Base-by-base conservation (phyloP, 2,329 filamentous ascomycete genomes). In the Ophioceras dolichostomum region DNA sequence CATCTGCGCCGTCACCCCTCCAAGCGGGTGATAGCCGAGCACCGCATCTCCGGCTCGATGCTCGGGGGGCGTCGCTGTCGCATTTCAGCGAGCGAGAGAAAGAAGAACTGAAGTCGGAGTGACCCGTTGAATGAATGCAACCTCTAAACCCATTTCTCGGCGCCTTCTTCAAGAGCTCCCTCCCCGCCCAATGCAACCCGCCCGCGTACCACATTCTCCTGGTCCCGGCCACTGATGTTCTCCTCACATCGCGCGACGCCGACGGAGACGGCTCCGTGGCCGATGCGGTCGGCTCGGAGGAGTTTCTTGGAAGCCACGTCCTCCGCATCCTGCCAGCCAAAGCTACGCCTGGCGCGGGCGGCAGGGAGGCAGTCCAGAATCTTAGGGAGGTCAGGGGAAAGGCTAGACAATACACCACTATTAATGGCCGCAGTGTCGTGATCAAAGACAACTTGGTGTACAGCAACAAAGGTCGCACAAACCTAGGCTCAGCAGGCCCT, bases 91-190 rank as follows among this genome's bases (percentile, higher is more conserved):
- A n/a, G n/a, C n/a, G n/a, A n/a, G 28, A 30, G 28, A 30, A 26
- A 26, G 22, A 7, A 26, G 12, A 26, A 26, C 22, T 26, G 22
- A 26, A 33, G 17, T 13, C 17, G 16, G 24, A 41, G 24, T n/a
- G n/a, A n/a, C n/a, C n/a, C n/a, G 47, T 50, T 46, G 53, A 55
- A 49, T 56, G 81, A 78, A 94, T 94, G 88, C 88, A 88, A 80
- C 86, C 91, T 68, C 74, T 96, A 79, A 98, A 98, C 67, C 91
- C 91, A 60, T 96, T 95, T 66, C 74, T 98, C 62, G 81, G 84
- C 70, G 87, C 89, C 72, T 96, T 98, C 78, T 95, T 95, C 74
- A 87, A 86, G 69, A 96, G 87, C 75, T 79, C 85, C 60, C 74
- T 95, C 57, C 82, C 83, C 50, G 70, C 82, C 53, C 89, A 96